phyloP scores from a whole-genome alignment of 2,329 filamentous ascomycete genomes.

The Fusarium sp. region DNA sequence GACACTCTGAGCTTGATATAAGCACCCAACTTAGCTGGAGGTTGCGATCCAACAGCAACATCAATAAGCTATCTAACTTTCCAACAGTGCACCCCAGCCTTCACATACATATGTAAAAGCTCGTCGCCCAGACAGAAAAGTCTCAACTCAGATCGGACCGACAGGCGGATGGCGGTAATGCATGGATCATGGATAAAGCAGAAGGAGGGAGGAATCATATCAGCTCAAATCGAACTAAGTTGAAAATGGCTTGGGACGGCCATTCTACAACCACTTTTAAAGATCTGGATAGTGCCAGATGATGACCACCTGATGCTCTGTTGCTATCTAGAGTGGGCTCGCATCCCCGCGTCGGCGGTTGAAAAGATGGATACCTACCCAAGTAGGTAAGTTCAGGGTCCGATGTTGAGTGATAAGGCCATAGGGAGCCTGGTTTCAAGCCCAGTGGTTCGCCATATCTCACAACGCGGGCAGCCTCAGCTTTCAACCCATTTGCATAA shows the following conservation, averaged over 20 bases:
- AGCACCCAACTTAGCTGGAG: background rate
- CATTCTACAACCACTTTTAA: conserved; percentile 6
- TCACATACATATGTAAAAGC: background rate
- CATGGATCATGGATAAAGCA: conserved; percentile 11
- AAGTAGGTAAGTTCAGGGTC: background rate
- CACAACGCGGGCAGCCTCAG: conserved; percentile 9
- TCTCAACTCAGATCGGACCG: conserved; percentile 1
- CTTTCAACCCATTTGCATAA: conserved; percentile 31
- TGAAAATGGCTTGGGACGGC: conserved; percentile 5
- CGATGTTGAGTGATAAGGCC: conserved; percentile 3
- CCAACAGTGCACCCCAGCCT: background rate
- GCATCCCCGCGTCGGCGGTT: conserved; percentile 2
- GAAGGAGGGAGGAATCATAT: background rate
- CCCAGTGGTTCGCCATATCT: conserved; percentile 21
- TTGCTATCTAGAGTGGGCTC: conserved; percentile 10
- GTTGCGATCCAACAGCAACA: conserved; percentile 1
- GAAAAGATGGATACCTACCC: background rate
- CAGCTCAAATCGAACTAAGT: conserved; percentile 1
- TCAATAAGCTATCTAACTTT: background rate
- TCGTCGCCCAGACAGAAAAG: background rate
- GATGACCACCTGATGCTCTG: conserved; percentile 33
- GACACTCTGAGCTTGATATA: conserved; percentile 14
- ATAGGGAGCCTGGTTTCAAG: background rate
- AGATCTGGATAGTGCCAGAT: conserved; percentile 18
- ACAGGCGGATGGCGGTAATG: background rate